These are phyloP conservation scores for Phlyctochytrium bullatum DNA, from an alignment of 192 early-diverging fungal species.

Conservation along the genomic window DNA sequence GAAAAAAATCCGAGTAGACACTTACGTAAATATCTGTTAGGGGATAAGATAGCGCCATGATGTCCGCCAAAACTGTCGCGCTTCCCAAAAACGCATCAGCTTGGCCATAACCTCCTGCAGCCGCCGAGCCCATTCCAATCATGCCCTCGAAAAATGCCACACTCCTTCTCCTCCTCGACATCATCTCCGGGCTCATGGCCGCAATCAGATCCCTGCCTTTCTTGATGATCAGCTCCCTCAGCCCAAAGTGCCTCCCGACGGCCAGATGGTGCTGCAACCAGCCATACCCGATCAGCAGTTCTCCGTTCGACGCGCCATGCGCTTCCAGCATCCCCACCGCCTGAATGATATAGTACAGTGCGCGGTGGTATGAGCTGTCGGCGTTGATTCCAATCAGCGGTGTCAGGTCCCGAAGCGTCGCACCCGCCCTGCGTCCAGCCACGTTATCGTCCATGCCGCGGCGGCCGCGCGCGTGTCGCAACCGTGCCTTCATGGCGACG, in stretches of 20 bases:
- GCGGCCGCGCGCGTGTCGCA: not conserved
- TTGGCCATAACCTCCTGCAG: not conserved
- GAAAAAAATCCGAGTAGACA: not conserved
- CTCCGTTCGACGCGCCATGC: not conserved
- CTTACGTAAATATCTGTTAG: not conserved
- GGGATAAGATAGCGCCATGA: not conserved
- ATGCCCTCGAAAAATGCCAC: not conserved
- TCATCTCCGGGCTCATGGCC: not conserved
- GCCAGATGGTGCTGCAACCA: not conserved
- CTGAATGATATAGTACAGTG: not conserved
- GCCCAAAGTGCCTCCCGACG: not conserved
- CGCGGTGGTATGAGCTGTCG: not conserved
- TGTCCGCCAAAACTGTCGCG: not conserved
- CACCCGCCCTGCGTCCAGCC: not conserved
- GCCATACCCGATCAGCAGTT: not conserved
- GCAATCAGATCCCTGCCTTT: not conserved
- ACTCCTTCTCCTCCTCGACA: not conserved
- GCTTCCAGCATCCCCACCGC: not conserved
- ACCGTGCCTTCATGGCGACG: not conserved
- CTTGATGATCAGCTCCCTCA: not conserved
- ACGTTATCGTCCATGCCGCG: not conserved
- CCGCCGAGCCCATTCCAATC: not conserved
- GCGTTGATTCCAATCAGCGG: not conserved
- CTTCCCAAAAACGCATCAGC: not conserved
- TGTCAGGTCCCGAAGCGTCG: not conserved